Evolutionary conservation across 2,329 filamentous ascomycete genomes (phyloP).

Genomic region (Fusarium sterilihyphosum): DNA sequence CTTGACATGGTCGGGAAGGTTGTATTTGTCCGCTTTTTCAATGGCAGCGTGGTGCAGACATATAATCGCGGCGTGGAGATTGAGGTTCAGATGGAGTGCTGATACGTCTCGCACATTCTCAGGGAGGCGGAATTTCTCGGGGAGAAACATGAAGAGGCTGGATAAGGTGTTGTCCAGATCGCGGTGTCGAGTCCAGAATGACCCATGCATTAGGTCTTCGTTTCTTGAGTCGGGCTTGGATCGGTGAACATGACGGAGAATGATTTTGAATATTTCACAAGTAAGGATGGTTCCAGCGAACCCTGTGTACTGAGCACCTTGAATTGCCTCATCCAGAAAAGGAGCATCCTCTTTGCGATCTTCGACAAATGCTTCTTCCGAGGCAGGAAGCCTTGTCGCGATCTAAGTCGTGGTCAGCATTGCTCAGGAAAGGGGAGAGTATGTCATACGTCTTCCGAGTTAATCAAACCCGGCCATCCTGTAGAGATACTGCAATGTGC

Average conservation of each 20-base stretch:
- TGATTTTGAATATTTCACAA: slow-evolving; percentile 81
- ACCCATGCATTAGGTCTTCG: slow-evolving; percentile 76
- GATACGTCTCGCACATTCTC: slow-evolving; percentile 74
- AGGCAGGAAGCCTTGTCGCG: slow-evolving; percentile 80
- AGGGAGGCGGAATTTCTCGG: slow-evolving; percentile 78
- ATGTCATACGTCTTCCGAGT: slow-evolving; percentile 70
- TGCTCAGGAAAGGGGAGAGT: not conserved
- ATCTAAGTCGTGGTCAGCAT: slow-evolving; percentile 56
- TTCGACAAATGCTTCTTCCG: slow-evolving; percentile 78
- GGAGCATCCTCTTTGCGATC: slow-evolving; percentile 71
- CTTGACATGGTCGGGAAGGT: slow-evolving; percentile 71
- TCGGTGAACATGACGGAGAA: slow-evolving; percentile 82
- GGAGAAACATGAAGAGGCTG: slow-evolving; percentile 81
- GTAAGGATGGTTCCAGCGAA: slow-evolving; percentile 79
- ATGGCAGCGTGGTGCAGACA: slow-evolving; percentile 90
- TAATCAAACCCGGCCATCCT: slow-evolving; percentile 86
- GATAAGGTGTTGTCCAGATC: slow-evolving; percentile 83
- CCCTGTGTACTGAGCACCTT: slow-evolving; percentile 70
- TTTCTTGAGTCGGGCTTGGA: slow-evolving; percentile 75
- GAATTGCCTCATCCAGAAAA: slow-evolving; percentile 72
- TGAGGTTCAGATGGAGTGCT: slow-evolving; percentile 86
- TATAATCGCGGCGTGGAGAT: slow-evolving; percentile 86
- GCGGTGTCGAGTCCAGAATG: slow-evolving; percentile 88
- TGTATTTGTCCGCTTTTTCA: slow-evolving; percentile 80
- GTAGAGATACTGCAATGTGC: slow-evolving; percentile 88